Evolutionary conservation across 2,329 filamentous ascomycete species (phyloP).

Genomic region (Epichloe amarillans): DNA sequence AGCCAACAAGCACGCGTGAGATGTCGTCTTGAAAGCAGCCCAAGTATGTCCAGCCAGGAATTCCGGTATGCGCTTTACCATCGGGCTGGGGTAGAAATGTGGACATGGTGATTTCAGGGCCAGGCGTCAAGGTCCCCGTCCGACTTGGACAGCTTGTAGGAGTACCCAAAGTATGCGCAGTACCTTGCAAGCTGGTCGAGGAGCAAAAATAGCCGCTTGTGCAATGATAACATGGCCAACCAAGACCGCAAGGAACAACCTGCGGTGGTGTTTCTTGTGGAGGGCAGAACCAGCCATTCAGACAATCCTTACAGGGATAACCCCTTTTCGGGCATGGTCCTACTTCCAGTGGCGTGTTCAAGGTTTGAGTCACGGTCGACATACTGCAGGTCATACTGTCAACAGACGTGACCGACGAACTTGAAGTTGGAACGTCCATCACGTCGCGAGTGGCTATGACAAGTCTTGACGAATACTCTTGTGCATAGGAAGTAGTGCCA

Average conservation of each 20-base stretch:
- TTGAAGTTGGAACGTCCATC: not conserved
- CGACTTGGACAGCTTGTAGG: not conserved
- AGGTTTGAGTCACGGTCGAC: not conserved
- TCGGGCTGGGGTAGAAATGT: not conserved
- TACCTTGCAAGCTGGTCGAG: not conserved
- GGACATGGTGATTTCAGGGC: not conserved
- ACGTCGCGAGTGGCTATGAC: not conserved
- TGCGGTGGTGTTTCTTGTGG: slow-evolving; percentile 19
- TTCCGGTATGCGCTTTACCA: not conserved
- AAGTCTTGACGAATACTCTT: not conserved
- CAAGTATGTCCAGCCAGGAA: slow-evolving; percentile 14
- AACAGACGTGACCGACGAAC: not conserved
- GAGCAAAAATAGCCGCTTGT: slow-evolving; percentile 16
- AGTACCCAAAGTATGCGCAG: not conserved
- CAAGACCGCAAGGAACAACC: slow-evolving; percentile 15
- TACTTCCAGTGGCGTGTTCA: not conserved
- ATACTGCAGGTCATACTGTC: not conserved
- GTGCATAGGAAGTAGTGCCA: not conserved
- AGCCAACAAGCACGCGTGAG: slow-evolving; percentile 10
- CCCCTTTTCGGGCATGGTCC: slow-evolving; percentile 15
- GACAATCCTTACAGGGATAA: slow-evolving; percentile 16
- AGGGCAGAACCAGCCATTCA: slow-evolving; percentile 20
- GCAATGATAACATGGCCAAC: slow-evolving; percentile 21
- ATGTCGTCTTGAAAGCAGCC: slow-evolving; percentile 20
- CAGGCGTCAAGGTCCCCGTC: not conserved